Percentiles rank a stretch among this genome's conserved stretches.
Conservation (phyloP, 164 flowering plant genomes). For the Platanus orientalis region DNA sequence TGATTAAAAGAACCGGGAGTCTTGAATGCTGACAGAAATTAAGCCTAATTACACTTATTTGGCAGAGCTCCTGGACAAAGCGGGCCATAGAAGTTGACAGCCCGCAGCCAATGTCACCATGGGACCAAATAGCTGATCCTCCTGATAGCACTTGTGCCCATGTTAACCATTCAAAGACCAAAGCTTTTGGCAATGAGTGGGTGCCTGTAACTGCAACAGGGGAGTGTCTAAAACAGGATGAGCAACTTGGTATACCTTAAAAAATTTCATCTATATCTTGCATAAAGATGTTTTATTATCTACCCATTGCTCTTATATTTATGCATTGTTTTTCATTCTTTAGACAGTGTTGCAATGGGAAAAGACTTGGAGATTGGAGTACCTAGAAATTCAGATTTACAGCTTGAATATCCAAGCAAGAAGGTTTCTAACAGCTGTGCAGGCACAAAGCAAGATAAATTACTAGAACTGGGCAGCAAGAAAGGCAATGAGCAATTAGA, state of each 20-base stretch:
- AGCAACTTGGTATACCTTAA: slow-evolving; percentile 34
- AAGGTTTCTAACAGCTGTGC: slow-evolving; percentile 14
- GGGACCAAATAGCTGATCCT: slow-evolving; percentile 36
- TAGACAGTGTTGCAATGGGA: slow-evolving; percentile 44
- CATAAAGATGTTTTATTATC: not conserved
- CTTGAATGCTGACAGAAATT: no score
- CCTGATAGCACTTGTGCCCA: slow-evolving; percentile 62
- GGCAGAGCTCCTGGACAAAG: slow-evolving; percentile 72
- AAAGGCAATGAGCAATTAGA: slow-evolving; percentile 22
- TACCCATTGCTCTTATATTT: not conserved
- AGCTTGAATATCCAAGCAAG: slow-evolving; percentile 26
- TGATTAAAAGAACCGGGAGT: no score
- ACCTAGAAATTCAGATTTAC: slow-evolving; percentile 27
- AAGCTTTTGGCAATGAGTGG: slow-evolving; percentile 30
- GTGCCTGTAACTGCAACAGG: slow-evolving; percentile 21
- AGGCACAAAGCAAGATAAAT: slow-evolving; percentile 21
- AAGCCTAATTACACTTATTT: not conserved
- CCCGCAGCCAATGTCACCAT: slow-evolving; percentile 33
- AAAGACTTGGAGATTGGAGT: slow-evolving; percentile 44
- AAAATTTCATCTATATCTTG: no score
- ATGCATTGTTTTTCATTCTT: slow-evolving; percentile 4
- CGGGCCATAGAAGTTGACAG: slow-evolving; percentile 47
- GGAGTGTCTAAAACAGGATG: slow-evolving; percentile 30
- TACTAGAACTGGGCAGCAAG: slow-evolving; percentile 17
- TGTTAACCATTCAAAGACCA: slow-evolving; percentile 43